Evolutionary conservation across 1,284 basidiomycete genomes (phyloP), one percentile per base, ranked within the genome.

Genomic region (Exobasidium rhododendri): DNA sequence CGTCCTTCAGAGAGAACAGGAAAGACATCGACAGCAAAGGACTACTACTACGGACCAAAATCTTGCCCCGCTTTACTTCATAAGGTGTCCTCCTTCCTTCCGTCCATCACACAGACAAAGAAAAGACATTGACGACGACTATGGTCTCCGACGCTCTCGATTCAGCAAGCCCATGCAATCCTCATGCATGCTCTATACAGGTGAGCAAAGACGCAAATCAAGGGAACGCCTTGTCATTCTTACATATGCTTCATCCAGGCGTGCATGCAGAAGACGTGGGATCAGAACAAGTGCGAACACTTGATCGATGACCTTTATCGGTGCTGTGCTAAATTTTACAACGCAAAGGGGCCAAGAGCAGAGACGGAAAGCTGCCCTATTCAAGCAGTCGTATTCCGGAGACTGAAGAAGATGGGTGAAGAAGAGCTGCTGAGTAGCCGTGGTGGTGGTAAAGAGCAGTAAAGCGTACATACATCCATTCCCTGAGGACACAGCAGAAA

Each of bases 171-270:
- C 53, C 32, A n/a, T 29, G 32, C 28, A 52, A 52, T 52, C 50
- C 50, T n/a, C 32, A 71, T 22, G 63, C 69, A 71, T n/a, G n/a
- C n/a, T n/a, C n/a, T n/a, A n/a, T n/a, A n/a, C n/a, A n/a, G n/a
- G n/a, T n/a, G n/a, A n/a, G n/a, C n/a, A n/a, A n/a, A n/a, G n/a
- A n/a, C n/a, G n/a, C n/a, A n/a, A n/a, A n/a, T n/a, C n/a, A n/a
- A n/a, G n/a, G n/a, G n/a, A n/a, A n/a, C 72, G 32, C 74, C 74
- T 26, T 78, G 76, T 67, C 69, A 78, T 61, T 68, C 72, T 4
- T 51, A 62, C 26, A 75, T 75, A 10, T 79, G 77, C 62, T 68
- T 64, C 5, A 74, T 79, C 44, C 77, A 79, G 45, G 58, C 60
- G 7, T 79, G 77, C 59, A 66, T 79, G 28, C 71, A 76, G 52